Base-by-base conservation (phyloP, 1,139 yeast genomes). In the Zygoascus meyerae region DNA sequence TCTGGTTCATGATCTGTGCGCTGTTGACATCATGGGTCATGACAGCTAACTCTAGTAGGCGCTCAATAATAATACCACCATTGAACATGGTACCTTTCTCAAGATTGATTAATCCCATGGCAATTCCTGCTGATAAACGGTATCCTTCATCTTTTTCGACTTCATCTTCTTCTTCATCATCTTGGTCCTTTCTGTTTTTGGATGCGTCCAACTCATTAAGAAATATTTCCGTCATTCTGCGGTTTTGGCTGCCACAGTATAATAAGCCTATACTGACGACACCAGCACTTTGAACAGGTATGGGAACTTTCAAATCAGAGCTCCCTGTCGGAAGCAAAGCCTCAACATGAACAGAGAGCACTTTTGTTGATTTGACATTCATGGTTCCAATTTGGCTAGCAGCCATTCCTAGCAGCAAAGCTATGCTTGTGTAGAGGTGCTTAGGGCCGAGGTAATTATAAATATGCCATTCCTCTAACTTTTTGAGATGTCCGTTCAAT, bases 391-490 rank as follows among this genome's bases (percentile, higher is more conserved):
- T 72, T 53, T 82, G 71, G 64, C 96, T 86, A 0, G 97, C 96
- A 11, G 97, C 81, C 87, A 92, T 83, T 1, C 99, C 99, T 28
- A 94, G 69, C 31, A 94, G 69, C 39, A 92, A 69, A 0, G 97
- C 97, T 34, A 89, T 82, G 63, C 95, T 86, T 0, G 95, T 86
- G 44, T 78, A 76, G 1, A 84, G 79, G 60, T 86, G 92, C 57
- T 94, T 90, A 0, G 96, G 95, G 0, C 96, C 95, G 45, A 94
- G 68, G 55, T 89, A 90, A 59, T 92, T 90, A 64, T 89, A 94
- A 29, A 94, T 85, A 61, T 90, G 97, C 97, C 98, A 94, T 62
- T 92, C 97, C 59, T 94, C 97, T 30, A 94, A 68, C 40, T 74
- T 74, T 52, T 78, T 81, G 55, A 94, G 67, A 62, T 90, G 96